Evolutionary conservation across 2,329 filamentous ascomycete species (phyloP).

Genomic region (Remersonia thermophila): DNA sequence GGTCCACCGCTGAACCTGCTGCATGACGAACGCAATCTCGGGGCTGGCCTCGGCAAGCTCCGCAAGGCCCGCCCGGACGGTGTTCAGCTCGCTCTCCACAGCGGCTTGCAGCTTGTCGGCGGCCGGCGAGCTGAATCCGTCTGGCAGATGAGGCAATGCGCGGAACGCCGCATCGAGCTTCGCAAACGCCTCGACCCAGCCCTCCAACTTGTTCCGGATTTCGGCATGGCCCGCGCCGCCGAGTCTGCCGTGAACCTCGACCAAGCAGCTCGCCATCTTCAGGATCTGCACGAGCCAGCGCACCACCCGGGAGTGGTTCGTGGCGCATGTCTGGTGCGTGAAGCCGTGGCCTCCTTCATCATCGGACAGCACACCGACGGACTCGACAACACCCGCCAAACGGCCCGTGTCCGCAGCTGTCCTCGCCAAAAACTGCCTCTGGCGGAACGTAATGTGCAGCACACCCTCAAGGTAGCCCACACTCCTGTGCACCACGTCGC

Average conservation of each 20-base stretch:
- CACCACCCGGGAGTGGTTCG: slow-evolving; percentile 22
- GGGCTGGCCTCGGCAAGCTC: slow-evolving; percentile 35
- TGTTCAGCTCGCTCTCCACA: slow-evolving; percentile 25
- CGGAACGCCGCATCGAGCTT: slow-evolving; percentile 30
- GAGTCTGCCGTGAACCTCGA: slow-evolving; percentile 55
- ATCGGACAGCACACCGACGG: slow-evolving; percentile 25
- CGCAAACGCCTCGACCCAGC: slow-evolving; percentile 38
- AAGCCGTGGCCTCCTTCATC: slow-evolving; percentile 14
- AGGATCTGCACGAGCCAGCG: slow-evolving; percentile 61
- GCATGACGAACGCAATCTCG: slow-evolving; percentile 50
- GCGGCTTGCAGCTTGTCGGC: slow-evolving; percentile 24
- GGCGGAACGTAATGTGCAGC: slow-evolving; percentile 50
- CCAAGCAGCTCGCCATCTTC: slow-evolving; percentile 45
- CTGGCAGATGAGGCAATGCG: slow-evolving; percentile 36
- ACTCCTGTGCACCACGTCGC: slow-evolving; percentile 66
- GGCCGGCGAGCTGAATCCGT: slow-evolving; percentile 32
- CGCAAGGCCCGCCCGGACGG: slow-evolving; percentile 30
- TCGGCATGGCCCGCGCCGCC: slow-evolving; percentile 37
- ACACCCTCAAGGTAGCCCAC: slow-evolving; percentile 80
- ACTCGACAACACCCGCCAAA: slow-evolving; percentile 26
- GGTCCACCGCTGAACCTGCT: slow-evolving; percentile 56
- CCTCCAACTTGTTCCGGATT: slow-evolving; percentile 33
- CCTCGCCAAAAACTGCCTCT: slow-evolving; percentile 40
- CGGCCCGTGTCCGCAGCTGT: slow-evolving; percentile 26
- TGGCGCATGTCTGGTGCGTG: slow-evolving; percentile 5